Evolutionary conservation across 352 stramenopile genomes (phyloP), one percentile per base, ranked within the genome.

Genomic region (Phytophthora pini): DNA sequence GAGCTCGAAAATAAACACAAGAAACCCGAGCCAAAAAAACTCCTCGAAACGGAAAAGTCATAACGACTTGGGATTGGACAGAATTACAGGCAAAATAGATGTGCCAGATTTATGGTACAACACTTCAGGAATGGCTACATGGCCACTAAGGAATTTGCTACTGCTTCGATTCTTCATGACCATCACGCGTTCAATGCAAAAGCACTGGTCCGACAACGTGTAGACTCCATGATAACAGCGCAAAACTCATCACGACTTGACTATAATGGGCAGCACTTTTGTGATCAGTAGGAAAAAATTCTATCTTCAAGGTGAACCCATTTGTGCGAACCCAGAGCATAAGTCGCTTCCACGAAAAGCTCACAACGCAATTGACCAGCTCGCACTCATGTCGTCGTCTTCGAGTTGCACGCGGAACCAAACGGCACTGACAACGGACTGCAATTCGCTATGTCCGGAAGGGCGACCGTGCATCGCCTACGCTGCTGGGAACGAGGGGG

Each of bases 401-500:
- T 51, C 56, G 13, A 54, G 45, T 27, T 88, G 76, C 57, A 65
- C 61, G 2, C 70, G 77, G 32, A 79, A 62, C 55, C 56, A 66
- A 31, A 85, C 81, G 0, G 73, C 77, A 27, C 59, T 88, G 20
- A 88, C 79, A 17, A 81, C 75, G 13, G 61, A 64, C 32, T 88
- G 77, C 65, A 73, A 74, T 61, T 69, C 53, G 2, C 22, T 75
- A 20, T 90, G 81, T 55, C 74, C 71, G 32, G 48, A 73, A 9
- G 80, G 80, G 5, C 78, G 82, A 0, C 82, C 82, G 1, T 91
- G 82, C 59, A 65, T 91, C 11, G 80, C 79, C 13, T 91, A 80
- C 50, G 70, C 72, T 20, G 66, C 38, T 3, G 60, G 41, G 6
- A 29, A 62, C 6, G 55, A 70, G 59, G 52, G 5, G 3, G 20